A percentile compares a stretch with the other conserved stretches of the same genome.
phyloP scores from a whole-genome alignment of 2,329 filamentous ascomycete genomes.

The Pseudogymnoascus sp. region DNA sequence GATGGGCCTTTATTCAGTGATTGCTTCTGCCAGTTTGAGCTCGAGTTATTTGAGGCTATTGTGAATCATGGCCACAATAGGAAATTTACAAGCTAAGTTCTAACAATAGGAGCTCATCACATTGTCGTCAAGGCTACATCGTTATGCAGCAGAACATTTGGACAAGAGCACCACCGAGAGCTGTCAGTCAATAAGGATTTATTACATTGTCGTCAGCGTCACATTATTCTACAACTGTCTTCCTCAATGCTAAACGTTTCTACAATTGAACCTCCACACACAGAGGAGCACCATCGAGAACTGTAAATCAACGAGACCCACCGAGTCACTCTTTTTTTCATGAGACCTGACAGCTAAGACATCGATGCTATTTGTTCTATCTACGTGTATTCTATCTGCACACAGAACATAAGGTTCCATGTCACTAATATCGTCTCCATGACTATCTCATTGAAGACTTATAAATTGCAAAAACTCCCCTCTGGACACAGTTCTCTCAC shows the following conservation, averaged over 20 bases:
- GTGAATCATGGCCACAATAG: background rate
- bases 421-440: background rate
- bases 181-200: background rate
- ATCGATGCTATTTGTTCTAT: slow-evolving; percentile 10
- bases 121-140: background rate
- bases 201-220: background rate
- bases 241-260: background rate
- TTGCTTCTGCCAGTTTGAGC: background rate
- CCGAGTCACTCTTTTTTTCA: background rate
- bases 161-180: background rate
- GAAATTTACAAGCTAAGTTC: background rate
- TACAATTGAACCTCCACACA: background rate
- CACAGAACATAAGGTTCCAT: background rate
- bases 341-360: background rate
- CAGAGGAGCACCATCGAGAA: background rate
- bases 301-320: background rate
- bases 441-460: slow-evolving; percentile 3
- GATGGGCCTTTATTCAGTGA: background rate
- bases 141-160: background rate
- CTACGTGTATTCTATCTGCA: slow-evolving; percentile 8
- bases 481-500: slow-evolving; percentile 6
- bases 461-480: background rate
- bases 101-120: background rate
- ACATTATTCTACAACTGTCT: background rate
- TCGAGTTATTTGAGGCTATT: background rate